Conservation (phyloP, 1,139 yeast genomes). For the Williopsis jadinii region DNA sequence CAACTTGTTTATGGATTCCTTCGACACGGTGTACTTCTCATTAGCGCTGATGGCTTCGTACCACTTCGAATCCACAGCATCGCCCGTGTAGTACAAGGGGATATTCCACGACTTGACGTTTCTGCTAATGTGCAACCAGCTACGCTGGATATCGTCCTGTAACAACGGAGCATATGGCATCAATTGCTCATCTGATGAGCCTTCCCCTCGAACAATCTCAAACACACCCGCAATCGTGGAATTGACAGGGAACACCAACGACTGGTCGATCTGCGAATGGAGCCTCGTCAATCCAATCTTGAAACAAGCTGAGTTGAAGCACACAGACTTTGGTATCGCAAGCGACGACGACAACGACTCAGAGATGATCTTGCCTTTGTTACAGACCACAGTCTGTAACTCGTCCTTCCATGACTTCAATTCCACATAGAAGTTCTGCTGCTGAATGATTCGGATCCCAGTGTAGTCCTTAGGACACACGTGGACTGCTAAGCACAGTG, state of each 20-base stretch:
- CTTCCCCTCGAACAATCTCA: slow-evolving; percentile 5
- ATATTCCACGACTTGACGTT: neutral
- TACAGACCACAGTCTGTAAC: neutral
- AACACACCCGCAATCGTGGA: slow-evolving; percentile 60
- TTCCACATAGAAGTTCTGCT: neutral
- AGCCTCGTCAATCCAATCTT: neutral
- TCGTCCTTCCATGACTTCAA: neutral
- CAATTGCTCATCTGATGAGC: slow-evolving; percentile 6
- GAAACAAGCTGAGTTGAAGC: neutral
- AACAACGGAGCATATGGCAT: slow-evolving; percentile 4
- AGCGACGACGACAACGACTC: neutral
- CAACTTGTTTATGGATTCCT: neutral
- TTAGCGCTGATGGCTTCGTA: neutral
- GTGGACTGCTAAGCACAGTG: too few species aligned
- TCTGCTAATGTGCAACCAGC: neutral
- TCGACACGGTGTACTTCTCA: neutral
- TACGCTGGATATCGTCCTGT: neutral
- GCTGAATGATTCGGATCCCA: neutral
- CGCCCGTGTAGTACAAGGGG: neutral
- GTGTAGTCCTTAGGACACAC: neutral
- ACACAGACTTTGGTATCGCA: neutral
- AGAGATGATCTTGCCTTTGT: neutral
- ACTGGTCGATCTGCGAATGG: neutral
- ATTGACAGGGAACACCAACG: slow-evolving; percentile 33
- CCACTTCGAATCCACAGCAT: neutral